These are phyloP conservation scores for Xanthoconium stramineum DNA, from an alignment of 768 basidiomycete species.

Conservation along the genomic window DNA sequence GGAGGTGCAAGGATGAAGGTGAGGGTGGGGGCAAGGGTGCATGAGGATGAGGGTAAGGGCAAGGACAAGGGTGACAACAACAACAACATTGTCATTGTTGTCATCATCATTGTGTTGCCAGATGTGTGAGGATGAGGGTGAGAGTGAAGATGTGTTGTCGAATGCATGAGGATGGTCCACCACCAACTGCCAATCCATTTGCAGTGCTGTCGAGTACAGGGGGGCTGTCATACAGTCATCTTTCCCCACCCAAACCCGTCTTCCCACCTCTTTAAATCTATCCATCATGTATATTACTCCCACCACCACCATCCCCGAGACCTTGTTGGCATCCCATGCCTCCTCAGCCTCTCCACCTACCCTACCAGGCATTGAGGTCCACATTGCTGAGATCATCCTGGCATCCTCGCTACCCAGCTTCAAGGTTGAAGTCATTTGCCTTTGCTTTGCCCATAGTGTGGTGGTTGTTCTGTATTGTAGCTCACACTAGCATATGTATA, in stretches of 20 bases:
- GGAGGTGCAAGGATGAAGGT: too few species aligned
- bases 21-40: too few species aligned
- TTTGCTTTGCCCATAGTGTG: conserved; percentile 60
- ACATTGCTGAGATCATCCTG: conserved; percentile 44
- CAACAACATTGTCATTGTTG: too few species aligned
- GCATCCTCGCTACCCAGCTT: conserved; percentile 40
- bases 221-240: conserved; percentile 27
- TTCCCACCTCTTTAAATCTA: conserved; percentile 13
- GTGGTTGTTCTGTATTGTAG: conserved; percentile 38
- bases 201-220: conserved; percentile 30
- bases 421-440: conserved; percentile 41
- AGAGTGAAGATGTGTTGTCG: too few species aligned
- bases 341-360: conserved; percentile 57
- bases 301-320: conserved; percentile 45
- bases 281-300: conserved; percentile 24
- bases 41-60: too few species aligned
- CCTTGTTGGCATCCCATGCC: conserved; percentile 45
- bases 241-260: conserved; percentile 31
- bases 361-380: conserved; percentile 50
- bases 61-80: too few species aligned
- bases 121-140: too few species aligned
- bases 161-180: too few species aligned
- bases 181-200: conserved; percentile 31
- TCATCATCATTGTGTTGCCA: too few species aligned
- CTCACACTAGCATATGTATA: conserved; percentile 33